Evolutionary conservation across 306 rosid genomes (phyloP).

Genomic region (Adenanthera pavonina): DNA sequence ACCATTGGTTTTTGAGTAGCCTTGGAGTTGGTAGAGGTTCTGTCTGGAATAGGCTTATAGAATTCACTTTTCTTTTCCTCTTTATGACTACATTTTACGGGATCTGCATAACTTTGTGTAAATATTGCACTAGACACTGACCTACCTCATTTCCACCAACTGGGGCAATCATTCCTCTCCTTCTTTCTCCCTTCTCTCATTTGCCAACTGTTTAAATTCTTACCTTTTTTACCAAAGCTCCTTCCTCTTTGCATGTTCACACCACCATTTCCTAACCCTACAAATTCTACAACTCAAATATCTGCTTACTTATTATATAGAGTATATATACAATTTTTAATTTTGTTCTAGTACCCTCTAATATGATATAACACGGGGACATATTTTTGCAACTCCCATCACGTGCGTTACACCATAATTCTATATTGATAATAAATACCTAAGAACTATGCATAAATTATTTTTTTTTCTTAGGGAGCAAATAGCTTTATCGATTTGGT

Average conservation of each 20-base stretch:
- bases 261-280: conserved; percentile 1
- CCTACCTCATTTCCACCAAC: neutral
- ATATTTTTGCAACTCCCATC: no score
- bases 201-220: neutral
- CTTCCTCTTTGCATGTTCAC: neutral
- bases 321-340: no score
- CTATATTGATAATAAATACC: no score
- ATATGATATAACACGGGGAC: no score
- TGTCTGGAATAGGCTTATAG: neutral
- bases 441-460: no score
- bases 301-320: neutral
- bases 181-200: neutral
- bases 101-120: neutral
- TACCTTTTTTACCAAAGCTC: neutral
- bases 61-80: neutral
- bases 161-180: neutral
- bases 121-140: neutral
- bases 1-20: conserved; percentile 43
- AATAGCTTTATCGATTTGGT: conserved; percentile 39
- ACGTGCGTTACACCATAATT: no score
- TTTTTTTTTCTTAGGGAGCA: neutral
- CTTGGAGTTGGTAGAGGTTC: conserved; percentile 31
- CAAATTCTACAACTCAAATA: conserved; percentile 11
- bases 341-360: no score
- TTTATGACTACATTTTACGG: neutral